Conservation (phyloP, 768 basidiomycete species). For the Mycena maculata region DNA sequence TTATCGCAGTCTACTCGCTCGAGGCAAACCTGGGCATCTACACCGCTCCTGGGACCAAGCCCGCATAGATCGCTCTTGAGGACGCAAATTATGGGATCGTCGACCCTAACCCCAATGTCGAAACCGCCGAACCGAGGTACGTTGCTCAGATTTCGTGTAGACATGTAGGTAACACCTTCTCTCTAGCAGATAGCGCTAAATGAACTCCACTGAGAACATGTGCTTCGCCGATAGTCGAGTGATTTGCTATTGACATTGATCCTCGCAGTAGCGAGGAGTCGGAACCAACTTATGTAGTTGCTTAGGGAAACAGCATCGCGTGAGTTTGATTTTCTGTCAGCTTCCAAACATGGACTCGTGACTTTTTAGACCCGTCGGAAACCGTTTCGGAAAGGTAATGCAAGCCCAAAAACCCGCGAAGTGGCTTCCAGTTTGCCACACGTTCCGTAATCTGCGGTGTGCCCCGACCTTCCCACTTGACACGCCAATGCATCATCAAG, state of each 20-base stretch:
- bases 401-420: no score
- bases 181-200: background rate
- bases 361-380: no score
- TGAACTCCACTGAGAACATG: background rate
- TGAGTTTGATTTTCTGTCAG: no score
- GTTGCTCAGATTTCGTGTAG: background rate
- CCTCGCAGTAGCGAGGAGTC: slow-evolving; percentile 36
- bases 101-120: background rate
- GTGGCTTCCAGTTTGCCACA: no score
- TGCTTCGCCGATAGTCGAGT: slow-evolving; percentile 21
- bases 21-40: slow-evolving; percentile 36
- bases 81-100: slow-evolving; percentile 5
- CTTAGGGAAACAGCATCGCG: no score
- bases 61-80: slow-evolving; percentile 30
- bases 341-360: no score
- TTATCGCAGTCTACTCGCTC: slow-evolving; percentile 32
- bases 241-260: slow-evolving; percentile 38
- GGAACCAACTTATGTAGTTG: no score
- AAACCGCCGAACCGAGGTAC: slow-evolving; percentile 4
- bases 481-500: no score
- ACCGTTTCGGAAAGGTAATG: no score
- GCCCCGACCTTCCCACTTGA: no score
- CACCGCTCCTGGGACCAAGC: slow-evolving; percentile 35
- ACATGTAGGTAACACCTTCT: background rate
- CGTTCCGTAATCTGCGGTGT: no score